Conservation (phyloP, 2,329 filamentous ascomycete species). For the Emergomyces orientalis region DNA sequence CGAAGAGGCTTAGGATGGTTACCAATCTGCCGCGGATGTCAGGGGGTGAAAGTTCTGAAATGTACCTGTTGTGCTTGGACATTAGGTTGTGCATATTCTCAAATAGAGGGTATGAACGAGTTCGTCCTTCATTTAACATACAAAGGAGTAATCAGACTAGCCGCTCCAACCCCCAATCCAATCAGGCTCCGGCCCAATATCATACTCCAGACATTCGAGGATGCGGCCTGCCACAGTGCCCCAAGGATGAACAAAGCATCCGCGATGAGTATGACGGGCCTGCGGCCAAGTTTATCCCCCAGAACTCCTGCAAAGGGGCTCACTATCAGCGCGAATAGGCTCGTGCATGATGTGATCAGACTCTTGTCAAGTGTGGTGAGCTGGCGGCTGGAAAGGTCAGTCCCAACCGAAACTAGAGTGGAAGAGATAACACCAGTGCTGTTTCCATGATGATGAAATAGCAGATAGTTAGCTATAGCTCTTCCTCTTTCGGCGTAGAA, state of each 20-base stretch:
- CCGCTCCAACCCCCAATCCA: constrained; percentile 39
- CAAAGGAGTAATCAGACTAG: constrained; percentile 71
- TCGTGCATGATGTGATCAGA: constrained; percentile 50
- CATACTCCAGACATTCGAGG: constrained; percentile 37
- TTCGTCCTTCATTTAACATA: constrained; percentile 22
- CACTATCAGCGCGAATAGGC: constrained; percentile 48
- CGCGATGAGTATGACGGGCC: constrained; percentile 39
- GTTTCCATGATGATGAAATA: constrained; percentile 20
- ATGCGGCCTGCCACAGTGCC: constrained; percentile 35
- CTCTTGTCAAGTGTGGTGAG: constrained; percentile 49
- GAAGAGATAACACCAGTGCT: constrained; percentile 54
- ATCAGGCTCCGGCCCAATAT: constrained; percentile 39
- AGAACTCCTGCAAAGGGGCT: constrained; percentile 47
- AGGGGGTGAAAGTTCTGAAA: constrained; percentile 74
- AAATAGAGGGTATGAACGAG: background rate
- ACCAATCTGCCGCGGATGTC: constrained; percentile 68
- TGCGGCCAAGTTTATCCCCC: constrained; percentile 42
- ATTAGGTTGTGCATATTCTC: background rate
- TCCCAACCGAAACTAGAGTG: constrained; percentile 47
- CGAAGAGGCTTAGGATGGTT: constrained; percentile 70
- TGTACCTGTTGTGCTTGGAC: constrained; percentile 46
- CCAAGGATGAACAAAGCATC: constrained; percentile 39
- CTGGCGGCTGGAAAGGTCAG: constrained; percentile 43
- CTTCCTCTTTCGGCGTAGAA: background rate
- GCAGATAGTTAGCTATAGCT: constrained; percentile 9